Evolutionary conservation across 73 alveolate species (phyloP), one percentile per base, ranked within the genome.

Genomic region (Paramecium biaurelia): DNA sequence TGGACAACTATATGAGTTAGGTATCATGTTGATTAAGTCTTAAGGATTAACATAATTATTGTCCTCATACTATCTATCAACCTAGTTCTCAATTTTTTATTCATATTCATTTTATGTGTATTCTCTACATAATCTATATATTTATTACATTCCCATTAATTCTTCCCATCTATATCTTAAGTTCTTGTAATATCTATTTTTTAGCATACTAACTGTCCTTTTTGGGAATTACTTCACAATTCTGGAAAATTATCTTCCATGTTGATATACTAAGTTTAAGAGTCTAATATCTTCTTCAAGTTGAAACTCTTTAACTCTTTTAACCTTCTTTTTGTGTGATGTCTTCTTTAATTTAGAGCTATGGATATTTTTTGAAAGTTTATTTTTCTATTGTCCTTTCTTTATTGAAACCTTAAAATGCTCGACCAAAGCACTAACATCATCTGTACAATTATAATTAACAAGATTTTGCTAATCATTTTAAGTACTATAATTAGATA

Each of bases 151-250:
- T 53, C 68, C 68, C 68, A 53, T 15, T 53, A 53, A 53, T 53
- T 53, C 68, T 35, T 74, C 87, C 87, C 87, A 74, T 37, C 45
- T 34, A 74, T 37, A 74, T 37, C 87, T 32, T 34, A 74, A 20
- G 32, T 28, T 37, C 45, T 74, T 74, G 87, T 74, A 74, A 41
- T 74, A 74, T 74, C 87, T 12, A 41, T 74, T 74, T 37, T 74
- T 74, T 4, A 74, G 57, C 87, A 74, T 74, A 74, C 87, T 74
- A 23, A 34, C 57, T 1, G 87, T 74, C 87, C 59, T 74, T 34
- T 41, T 41, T 15, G 87, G 87, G 87, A 74, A 74, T 34, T 12
- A 41, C 24, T 74, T 74, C 32, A 41, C 37, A 4, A 74, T 74
- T 41, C 45, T 74, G 2, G 37, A 37, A 35, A 74, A 74, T 74